Percentiles rank a stretch among this genome's conserved stretches.
Conservation (phyloP, 257 asterid genomes). For the Solanum stenotomum region DNA sequence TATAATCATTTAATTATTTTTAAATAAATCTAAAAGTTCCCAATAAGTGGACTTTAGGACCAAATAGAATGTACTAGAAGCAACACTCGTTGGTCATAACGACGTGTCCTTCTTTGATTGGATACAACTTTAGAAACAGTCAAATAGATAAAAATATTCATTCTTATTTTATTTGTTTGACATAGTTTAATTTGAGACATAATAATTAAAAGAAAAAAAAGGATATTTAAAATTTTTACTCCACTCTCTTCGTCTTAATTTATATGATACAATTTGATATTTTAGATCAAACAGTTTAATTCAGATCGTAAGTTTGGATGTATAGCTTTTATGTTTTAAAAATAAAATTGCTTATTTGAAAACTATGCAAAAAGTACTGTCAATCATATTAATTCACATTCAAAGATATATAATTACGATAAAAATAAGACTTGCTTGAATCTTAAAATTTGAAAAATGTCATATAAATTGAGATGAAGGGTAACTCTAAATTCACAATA, state of each 20-base stretch:
- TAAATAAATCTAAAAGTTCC: neutral
- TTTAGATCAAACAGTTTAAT: neutral
- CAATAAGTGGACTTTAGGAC: neutral
- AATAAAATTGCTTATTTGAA: no score
- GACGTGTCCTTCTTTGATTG: neutral
- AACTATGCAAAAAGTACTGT: fast-evolving
- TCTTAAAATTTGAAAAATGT: no score
- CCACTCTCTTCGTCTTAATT: no score
- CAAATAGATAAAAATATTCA: neutral
- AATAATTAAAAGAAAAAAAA: neutral
- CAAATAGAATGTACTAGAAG: neutral
- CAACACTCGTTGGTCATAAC: neutral
- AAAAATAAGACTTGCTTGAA: no score
- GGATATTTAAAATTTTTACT: neutral
- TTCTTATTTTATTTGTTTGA: neutral
- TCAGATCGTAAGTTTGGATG: no score
- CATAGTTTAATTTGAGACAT: neutral
- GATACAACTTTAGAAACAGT: neutral
- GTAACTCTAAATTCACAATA: neutral
- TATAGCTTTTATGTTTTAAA: no score
- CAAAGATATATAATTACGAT: no score
- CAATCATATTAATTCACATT: no score
- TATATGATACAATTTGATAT: neutral
- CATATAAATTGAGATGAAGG: no score
- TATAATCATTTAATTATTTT: neutral